Conservation (phyloP, 2,329 filamentous ascomycete species). For the Lojkania enalia region DNA sequence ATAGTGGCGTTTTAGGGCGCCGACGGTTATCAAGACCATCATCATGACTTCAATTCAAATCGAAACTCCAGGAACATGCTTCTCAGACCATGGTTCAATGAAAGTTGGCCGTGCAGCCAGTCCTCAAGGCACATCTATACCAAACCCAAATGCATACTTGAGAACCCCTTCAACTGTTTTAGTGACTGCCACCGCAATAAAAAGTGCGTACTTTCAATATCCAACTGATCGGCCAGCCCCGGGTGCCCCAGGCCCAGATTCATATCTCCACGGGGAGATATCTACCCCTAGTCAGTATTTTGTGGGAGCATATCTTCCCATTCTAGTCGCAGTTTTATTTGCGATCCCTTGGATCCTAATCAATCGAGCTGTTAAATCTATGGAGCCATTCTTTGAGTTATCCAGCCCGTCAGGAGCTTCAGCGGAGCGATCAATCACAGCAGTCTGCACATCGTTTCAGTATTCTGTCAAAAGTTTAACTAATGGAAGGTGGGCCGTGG, state of each 20-base stretch:
- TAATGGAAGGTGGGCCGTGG: constrained; percentile 1
- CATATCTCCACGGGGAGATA: background rate
- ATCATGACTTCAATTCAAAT: too few species aligned
- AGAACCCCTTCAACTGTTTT: background rate
- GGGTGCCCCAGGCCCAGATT: background rate
- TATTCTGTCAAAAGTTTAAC: constrained; percentile 1
- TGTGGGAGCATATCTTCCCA: constrained; percentile 9
- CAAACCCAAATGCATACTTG: background rate
- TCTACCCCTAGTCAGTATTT: constrained; percentile 4
- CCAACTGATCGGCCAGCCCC: background rate
- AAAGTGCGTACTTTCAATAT: background rate
- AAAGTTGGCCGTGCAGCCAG: too few species aligned
- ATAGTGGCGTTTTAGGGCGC: too few species aligned
- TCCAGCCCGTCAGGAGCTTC: constrained; percentile 1
- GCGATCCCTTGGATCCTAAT: constrained; percentile 9
- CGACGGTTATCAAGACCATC: too few species aligned
- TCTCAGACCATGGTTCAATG: too few species aligned
- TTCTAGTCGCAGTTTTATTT: constrained; percentile 5
- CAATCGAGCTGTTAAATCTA: background rate
- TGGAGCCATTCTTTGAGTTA: constrained; percentile 12
- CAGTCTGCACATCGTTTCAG: background rate
- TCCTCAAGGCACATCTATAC: too few species aligned
- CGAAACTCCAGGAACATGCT: too few species aligned
- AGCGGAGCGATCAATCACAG: constrained; percentile 2
- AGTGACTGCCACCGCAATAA: background rate